Evolutionary conservation across 2,329 filamentous ascomycete species (phyloP), one percentile per base, ranked within the genome.

Genomic region (Arthrobotrys musiformis): DNA sequence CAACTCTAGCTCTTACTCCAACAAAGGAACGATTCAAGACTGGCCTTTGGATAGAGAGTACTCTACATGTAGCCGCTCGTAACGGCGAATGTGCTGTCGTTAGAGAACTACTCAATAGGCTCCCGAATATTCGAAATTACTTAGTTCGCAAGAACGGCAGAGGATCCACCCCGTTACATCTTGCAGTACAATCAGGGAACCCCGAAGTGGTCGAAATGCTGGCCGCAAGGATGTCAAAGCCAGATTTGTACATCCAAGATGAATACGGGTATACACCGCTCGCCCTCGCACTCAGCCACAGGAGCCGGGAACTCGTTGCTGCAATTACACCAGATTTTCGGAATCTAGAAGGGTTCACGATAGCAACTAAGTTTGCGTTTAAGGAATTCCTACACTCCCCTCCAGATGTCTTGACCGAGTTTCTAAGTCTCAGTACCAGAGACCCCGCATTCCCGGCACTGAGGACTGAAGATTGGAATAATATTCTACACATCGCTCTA

Each of bases 381-480:
- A 58, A 58, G 17, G 52, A 58, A 15, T 11, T 58, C 24, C 52
- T 58, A 17, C 7, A 24, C 8, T 22, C 22, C 9, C 11, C 30
- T 2, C 11, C 30, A 4, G 30, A 24, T 3, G 17, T 35, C 15
- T 24, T 58, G 15, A 37, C 5, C 6, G 13, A 1, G 4, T 58
- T 37, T n/a, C 24, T 58, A 9, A 9, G 4, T 13, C 33, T 58
- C 17, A 22, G 30, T 22, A 11, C 3, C 3, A 13, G 9, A 13
- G 52, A 58, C 17, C 17, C n/a, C 7, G 15, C 0, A 7, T 40
- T 58, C n/a, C 40, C 30, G 52, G 17, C 4, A 24, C 28, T 58
- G n/a, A 58, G 52, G 33, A 58, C 52, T 8, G 52, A 58, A 22
- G 52, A 58, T 24, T 30, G 30, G 11, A 58, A 24, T n/a, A 58